Base-by-base conservation (phyloP, 2,329 filamentous ascomycete genomes). In the Penicillium verrucosum region DNA sequence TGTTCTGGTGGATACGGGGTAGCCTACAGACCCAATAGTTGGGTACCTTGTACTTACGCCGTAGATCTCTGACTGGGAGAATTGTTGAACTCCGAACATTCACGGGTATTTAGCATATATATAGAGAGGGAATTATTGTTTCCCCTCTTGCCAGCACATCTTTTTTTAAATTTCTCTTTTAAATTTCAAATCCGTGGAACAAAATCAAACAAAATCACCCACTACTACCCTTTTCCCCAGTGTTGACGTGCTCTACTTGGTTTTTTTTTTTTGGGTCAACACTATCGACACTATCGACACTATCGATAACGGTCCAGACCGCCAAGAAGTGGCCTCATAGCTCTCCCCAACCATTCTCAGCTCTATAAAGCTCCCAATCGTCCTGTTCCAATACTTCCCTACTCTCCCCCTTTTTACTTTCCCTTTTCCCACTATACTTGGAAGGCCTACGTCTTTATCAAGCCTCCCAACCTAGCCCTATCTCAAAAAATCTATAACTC, bases 271-370 rank as follows among this genome's bases (percentile, higher is more conserved):
- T 32, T 23, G 27, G 27, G 4, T 37, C 34, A 16, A 37, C 30
- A 30, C 51, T 60, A 60, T 59, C 34, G 18, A 37, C 30, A 30
- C 51, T 60, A 60, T 59, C 59, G 55, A 64, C 30, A 36, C 51
- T 60, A 60, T 59, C 59, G 56, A 64, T 61, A 61, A 61, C 54
- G 53, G 57, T 58, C 59, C 58, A 65, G 56, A 59, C 59, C 61
- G 58, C 62, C 60, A 64, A 65, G 64, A 50, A 54, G 56, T 59
- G 54, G 61, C 25, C 61, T 57, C 61, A 62, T 63, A 62, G 58
- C 63, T 63, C 56, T 62, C 65, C 65, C 65, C 66, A 68, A 68
- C 66, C 50, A 59, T 65, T 68, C 51, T 42, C 45, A 42, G 51
- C 44, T 56, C 54, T 58, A 48, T 54, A 60, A 58, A 59, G 54